These are phyloP conservation scores for Graphiopsis chlorocephala DNA, from an alignment of 2,329 filamentous ascomycete species.

Conservation along the genomic window DNA sequence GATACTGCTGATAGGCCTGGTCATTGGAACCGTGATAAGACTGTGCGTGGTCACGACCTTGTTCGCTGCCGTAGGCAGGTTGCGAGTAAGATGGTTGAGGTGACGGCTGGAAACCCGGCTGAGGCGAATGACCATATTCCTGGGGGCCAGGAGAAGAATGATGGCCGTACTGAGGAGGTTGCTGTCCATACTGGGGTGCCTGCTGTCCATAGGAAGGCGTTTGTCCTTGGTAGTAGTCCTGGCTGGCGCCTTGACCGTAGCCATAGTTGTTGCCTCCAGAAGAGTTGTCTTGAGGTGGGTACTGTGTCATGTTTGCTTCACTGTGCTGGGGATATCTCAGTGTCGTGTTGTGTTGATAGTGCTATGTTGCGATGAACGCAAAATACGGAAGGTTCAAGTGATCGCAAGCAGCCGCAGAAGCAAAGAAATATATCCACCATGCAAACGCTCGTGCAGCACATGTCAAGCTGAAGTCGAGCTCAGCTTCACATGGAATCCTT, in stretches of 20 bases:
- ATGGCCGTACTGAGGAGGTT: slow-evolving; percentile 18
- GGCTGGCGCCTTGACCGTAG: slow-evolving; percentile 11
- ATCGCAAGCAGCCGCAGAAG: neutral
- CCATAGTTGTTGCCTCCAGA: slow-evolving; percentile 17
- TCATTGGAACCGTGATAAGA: slow-evolving; percentile 31
- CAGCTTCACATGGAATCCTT: neutral
- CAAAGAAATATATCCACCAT: neutral
- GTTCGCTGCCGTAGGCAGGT: slow-evolving; percentile 19
- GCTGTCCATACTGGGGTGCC: slow-evolving; percentile 3
- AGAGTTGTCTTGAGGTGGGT: slow-evolving; percentile 17
- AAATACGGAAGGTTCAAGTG: neutral
- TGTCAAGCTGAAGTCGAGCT: neutral
- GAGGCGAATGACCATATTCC: slow-evolving; percentile 17
- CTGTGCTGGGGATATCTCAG: neutral
- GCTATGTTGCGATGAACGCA: neutral
- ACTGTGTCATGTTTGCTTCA: slow-evolving; percentile 19
- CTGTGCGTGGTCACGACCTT: slow-evolving; percentile 23
- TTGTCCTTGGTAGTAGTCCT: slow-evolving; percentile 15
- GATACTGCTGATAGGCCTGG: slow-evolving; percentile 29
- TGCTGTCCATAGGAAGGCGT: neutral
- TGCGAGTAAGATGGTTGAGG: slow-evolving; percentile 21
- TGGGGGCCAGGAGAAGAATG: slow-evolving; percentile 13
- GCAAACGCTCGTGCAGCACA: neutral
- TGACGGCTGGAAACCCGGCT: slow-evolving; percentile 7
- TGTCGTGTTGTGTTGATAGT: neutral